Evolutionary conservation across 192 early-diverging fungal species (phyloP).

Genomic region (Backusella tuberculispora): DNA sequence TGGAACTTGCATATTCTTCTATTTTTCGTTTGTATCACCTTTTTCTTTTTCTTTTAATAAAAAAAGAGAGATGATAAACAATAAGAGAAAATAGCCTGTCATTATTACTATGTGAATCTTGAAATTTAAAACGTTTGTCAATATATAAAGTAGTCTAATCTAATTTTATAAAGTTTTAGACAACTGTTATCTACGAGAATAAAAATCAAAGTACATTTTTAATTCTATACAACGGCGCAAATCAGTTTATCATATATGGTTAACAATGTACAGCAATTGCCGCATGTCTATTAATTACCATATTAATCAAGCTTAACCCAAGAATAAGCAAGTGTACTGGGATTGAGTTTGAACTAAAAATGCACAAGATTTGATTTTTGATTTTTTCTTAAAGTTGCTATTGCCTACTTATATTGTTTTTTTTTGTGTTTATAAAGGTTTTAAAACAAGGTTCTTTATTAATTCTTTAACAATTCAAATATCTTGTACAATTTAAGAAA

Average conservation of each 20-base stretch:
- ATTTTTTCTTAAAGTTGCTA: not conserved
- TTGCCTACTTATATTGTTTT: too few species aligned
- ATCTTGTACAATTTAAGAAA: not conserved
- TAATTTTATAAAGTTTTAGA: not conserved
- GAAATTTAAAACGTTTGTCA: too few species aligned
- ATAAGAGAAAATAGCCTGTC: too few species aligned
- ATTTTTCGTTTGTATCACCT: too few species aligned
- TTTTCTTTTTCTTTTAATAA: too few species aligned
- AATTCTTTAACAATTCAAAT: not conserved
- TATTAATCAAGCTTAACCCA: not conserved
- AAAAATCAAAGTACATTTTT: not conserved
- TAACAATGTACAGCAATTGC: not conserved
- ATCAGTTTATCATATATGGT: not conserved
- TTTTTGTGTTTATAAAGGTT: too few species aligned
- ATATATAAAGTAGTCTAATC: too few species aligned
- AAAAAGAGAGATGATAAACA: too few species aligned
- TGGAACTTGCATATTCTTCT: too few species aligned
- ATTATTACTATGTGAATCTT: too few species aligned
- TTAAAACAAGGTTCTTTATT: too few species aligned
- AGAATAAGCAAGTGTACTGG: not conserved
- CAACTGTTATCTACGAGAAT: not conserved
- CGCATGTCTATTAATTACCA: not conserved
- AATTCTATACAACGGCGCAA: not conserved
- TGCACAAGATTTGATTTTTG: not conserved
- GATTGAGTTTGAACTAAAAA: constrained; percentile 2